Evolutionary conservation across 352 stramenopile genomes (phyloP), one percentile per base, ranked within the genome.

Genomic region (Phytophthora hybrid): DNA sequence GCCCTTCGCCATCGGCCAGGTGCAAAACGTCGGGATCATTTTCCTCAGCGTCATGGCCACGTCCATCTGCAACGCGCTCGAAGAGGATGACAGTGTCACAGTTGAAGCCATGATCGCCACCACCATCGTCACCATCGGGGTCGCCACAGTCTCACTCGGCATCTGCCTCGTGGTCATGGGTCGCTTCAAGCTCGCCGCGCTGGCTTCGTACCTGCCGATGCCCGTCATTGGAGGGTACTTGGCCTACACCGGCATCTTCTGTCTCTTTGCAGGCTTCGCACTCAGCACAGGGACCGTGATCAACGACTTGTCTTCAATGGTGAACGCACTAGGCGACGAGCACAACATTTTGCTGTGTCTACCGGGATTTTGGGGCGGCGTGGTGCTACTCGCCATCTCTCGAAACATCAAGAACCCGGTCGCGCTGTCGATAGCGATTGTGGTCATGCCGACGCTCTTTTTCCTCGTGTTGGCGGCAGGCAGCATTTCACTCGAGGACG

Each of bases 11-110:
- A 98, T 99, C 32, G 98, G 97, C 4, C 97, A 98, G 73, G 97
- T 99, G 0, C 98, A 99, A 79, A 96, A 99, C 78, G 97, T 97
- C 7, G 97, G 98, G 1, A 87, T 99, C 7, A 99, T 99, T 71
- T 99, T 99, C 78, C 83, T 99, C 31, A 93, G 80, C 34, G 83
- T 87, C 49, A 99, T 99, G 72, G 94, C 97, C 1, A 89, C 77
- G 73, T 98, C 85, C 77, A 93, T 93, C 55, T 97, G 73, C 79
- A 88, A 73, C 59, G 84, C 69, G 83, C 77, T 98, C 18, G 77
- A 91, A 26, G 81, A 87, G 18, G 69, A 87, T n/a, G 84, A 75
- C 55, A 51, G 70, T n/a, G 61, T 82, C 5, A 66, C 82, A 34
- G 62, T 84, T 7, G 84, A 93, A 64, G 81, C 84, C 23, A 93